Base-by-base conservation (phyloP, 75 land plant genomes). In the Picea glauca region DNA sequence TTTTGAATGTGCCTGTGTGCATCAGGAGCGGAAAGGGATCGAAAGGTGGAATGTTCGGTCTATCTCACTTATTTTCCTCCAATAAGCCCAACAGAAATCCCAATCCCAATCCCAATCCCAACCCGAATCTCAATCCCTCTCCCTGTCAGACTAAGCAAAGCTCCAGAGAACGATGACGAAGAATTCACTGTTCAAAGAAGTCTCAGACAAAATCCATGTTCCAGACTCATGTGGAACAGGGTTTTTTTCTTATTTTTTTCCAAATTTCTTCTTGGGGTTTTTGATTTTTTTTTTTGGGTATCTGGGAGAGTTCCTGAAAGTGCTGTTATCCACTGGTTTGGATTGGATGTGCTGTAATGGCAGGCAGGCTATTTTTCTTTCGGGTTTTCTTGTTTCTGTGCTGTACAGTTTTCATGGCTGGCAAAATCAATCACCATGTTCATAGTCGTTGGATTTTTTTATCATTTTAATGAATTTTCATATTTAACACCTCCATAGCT, bases 1-100 rank as follows among this genome's bases (percentile, higher is more conserved):
- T 90, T 4, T 85, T 88, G 32, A 90, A 90, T 80, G 92, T 90
- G 35, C 90, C 90, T n/a, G 87, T 88, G 15, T 90, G 88, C 56
- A 87, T 89, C 0, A 83, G 83, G 4, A n/a, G 72, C 7, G 85
- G 76, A 59, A 76, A 58, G 13, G 62, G 65, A 26, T 70, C 50
- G 50, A 70, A 43, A 20, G 72, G 50, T 20, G 74, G 74, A 70
- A 87, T 86, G 9, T 83, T 88, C 13, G 88, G 88, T 11, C 72
- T 87, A 8, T 40, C 74, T 32, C 80, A 83, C 1, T 81, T 78
- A 21, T 75, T 86, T 35, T 82, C 82, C 54, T 75, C 74, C 23
- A 70, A 43, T 20, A 40, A 70, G 54, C 21, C 50, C 50, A 70
- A 20, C 46, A 70, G 3, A 4, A 70, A 70, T 43, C 12, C 56